phyloP scores from a whole-genome alignment of 192 early-diverging fungal genomes.

The Backusella morwellensis region DNA sequence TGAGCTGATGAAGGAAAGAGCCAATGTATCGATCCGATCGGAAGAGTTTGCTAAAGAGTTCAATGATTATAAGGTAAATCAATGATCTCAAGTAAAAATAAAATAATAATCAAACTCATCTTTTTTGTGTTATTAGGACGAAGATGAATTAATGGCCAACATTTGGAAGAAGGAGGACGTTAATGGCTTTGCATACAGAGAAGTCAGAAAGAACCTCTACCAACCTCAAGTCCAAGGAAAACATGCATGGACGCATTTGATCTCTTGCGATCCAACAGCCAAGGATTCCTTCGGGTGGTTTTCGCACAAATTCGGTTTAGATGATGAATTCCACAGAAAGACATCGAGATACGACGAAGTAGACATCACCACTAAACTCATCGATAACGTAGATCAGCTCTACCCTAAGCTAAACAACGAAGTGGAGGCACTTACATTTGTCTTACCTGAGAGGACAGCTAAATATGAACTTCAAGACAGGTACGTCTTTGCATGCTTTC shows the following conservation, averaged over 20 bases:
- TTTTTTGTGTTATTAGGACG: neutral
- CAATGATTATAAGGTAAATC: neutral
- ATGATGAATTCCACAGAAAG: neutral
- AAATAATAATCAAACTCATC: neutral
- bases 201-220: neutral
- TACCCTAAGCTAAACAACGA: neutral
- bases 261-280: neutral
- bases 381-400: neutral
- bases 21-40: fast-evolving
- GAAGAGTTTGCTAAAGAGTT: neutral
- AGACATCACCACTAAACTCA: neutral
- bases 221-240: neutral
- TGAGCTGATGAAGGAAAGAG: neutral
- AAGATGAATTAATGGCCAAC: neutral
- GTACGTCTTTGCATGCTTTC: neutral
- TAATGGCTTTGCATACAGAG: too few relatives aligned
- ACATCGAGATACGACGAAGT: neutral
- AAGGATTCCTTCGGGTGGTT: conserved; percentile 12
- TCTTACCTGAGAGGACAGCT: neutral
- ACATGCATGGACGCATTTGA: conserved; percentile 2
- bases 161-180: neutral
- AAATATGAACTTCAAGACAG: neutral
- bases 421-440: neutral
- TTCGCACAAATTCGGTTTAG: conserved; percentile 13
- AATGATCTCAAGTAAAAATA: neutral